These are phyloP conservation scores for Albizia julibrissin DNA, from an alignment of 306 rosid genomes.

Conservation along the genomic window DNA sequence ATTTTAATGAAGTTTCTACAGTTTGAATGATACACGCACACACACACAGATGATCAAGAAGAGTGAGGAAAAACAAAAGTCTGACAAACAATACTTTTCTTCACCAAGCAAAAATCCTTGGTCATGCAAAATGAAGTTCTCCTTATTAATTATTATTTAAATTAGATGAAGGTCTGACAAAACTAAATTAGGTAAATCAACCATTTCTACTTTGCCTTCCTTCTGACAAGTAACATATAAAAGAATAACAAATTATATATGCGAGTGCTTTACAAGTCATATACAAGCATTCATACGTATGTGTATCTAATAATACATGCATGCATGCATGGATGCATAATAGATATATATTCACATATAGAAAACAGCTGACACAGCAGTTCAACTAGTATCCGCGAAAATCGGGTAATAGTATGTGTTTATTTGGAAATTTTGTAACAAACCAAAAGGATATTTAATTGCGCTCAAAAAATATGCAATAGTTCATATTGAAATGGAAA, in stretches of 20 bases:
- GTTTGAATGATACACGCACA: constrained; percentile 27
- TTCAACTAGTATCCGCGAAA: background rate
- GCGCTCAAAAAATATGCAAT: background rate
- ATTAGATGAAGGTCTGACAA: background rate
- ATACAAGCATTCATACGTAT: background rate
- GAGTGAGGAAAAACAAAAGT: background rate
- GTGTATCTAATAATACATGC: background rate
- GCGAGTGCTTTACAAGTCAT: background rate
- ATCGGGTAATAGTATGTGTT: background rate
- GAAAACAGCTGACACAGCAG: background rate
- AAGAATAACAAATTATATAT: background rate
- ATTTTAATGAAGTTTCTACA: constrained; percentile 23
- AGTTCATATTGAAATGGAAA: constrained; percentile 15
- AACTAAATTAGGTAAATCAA: constrained; percentile 9
- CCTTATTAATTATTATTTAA: background rate
- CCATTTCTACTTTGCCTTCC: constrained; percentile 9
- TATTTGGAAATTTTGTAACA: constrained; percentile 7
- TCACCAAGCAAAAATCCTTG: background rate
- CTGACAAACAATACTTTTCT: background rate
- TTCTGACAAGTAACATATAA: constrained; percentile 8
- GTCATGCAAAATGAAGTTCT: background rate
- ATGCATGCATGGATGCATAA: background rate
- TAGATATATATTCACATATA: background rate
- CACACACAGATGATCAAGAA: constrained; percentile 1
- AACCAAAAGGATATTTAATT: background rate